Evolutionary conservation across 768 basidiomycete genomes (phyloP), one percentile per base, ranked within the genome.

Genomic region (Strobilomyces dryophilus): DNA sequence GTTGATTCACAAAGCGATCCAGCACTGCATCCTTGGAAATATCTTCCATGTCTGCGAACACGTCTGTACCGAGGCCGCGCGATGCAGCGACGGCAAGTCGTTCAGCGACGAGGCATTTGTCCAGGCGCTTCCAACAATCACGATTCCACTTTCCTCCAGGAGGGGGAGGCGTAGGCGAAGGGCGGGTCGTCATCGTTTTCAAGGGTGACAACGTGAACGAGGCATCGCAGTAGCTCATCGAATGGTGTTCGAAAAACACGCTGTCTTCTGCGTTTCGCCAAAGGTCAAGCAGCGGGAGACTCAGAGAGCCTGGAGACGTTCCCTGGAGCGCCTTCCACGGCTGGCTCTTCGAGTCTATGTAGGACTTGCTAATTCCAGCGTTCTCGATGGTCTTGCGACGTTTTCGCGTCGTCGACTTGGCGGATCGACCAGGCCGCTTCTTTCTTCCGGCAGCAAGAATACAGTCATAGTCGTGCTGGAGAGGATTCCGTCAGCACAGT

Each of bases 401-500:
- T n/a, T 69, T 69, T 35, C 70, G 73, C n/a, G n/a, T n/a, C 15
- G 71, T 58, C 4, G 66, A 62, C 47, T 69, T 69, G 18, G 71
- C 68, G 2, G 66, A 59, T 39, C 72, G 70, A 48, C 60, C 59
- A 5, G 60, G 48, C 35, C 61, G 64, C 36, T 64, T 66, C 54
- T 53, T 49, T 65, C 49, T 56, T 47, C 71, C 43, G 58, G 71
- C 57, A 51, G 71, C 63, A 64, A 71, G 54, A 71, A 87, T 82
- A 63, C 90, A 88, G 60, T 95, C 92, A 59, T 91, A 89, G 69
- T 94, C 86, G 61, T 95, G 86, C 87, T 92, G 53, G n/a, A 52
- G 17, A 24, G 14, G 21, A 51, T 40, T 6, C 18, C 15, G 45
- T 50, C 29, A 45, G 40, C 44, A 9, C 2, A 5, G 15, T 17